phyloP scores from a whole-genome alignment of 805 yeast genomes.

The Yarrowia sp. region DNA sequence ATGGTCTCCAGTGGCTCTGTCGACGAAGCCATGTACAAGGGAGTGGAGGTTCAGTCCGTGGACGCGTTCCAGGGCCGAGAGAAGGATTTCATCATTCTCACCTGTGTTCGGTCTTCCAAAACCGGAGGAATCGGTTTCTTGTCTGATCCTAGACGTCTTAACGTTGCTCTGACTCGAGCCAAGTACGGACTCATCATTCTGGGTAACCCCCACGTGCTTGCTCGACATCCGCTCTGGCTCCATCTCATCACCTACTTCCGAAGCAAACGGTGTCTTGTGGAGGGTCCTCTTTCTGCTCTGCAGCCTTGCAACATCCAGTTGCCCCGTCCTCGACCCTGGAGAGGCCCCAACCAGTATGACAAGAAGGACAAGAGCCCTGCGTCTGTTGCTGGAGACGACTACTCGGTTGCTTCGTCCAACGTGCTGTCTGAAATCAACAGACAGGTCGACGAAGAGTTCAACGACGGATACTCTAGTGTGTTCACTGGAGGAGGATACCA shows the following conservation, averaged over 20 bases:
- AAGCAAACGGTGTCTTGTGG: slow-evolving; percentile 83
- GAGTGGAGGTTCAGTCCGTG: slow-evolving; percentile 88
- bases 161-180: slow-evolving; percentile 88
- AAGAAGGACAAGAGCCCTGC: not conserved
- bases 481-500: slow-evolving; percentile 9
- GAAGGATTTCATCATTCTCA: slow-evolving; percentile 71
- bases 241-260: slow-evolving; percentile 71
- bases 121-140: slow-evolving; percentile 75
- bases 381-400: slow-evolving; percentile 1
- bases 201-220: slow-evolving; percentile 79
- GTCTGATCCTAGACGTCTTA: slow-evolving; percentile 78
- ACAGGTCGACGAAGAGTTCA: slow-evolving; percentile 2
- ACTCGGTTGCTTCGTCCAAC: slow-evolving; percentile 18
- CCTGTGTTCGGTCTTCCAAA: slow-evolving; percentile 80
- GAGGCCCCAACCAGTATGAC: slow-evolving; percentile 5
- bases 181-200: slow-evolving; percentile 73
- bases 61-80: slow-evolving; percentile 94
- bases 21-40: slow-evolving; percentile 60
- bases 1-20: slow-evolving; percentile 69
- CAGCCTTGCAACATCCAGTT: slow-evolving; percentile 50
- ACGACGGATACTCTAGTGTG: slow-evolving; percentile 29
- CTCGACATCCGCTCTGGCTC: slow-evolving; percentile 73
- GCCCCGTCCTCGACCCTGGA: slow-evolving; percentile 24
- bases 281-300: slow-evolving; percentile 78
- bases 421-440: not conserved